These are phyloP conservation scores for Tricholoma matsutake DNA, from an alignment of 768 basidiomycete genomes.

Conservation along the genomic window DNA sequence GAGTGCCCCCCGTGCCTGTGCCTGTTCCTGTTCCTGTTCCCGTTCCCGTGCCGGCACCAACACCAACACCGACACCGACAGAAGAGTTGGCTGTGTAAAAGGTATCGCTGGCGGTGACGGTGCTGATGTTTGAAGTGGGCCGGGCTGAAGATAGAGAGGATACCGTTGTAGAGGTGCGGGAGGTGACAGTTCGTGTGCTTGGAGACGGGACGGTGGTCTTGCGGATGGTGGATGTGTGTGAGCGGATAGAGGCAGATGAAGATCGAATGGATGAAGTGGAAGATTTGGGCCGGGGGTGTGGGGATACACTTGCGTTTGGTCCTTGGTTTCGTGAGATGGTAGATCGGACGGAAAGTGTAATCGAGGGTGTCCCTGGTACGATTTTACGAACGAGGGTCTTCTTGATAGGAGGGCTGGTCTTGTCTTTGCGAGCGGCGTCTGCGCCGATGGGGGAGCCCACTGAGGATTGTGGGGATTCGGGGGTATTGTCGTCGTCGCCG, in stretches of 20 bases:
- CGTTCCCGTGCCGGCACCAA: conserved; percentile 1
- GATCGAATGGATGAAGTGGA: conserved; percentile 34
- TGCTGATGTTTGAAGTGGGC: conserved; percentile 15
- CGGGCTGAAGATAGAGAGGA: conserved; percentile 4
- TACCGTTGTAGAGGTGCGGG: conserved; percentile 13
- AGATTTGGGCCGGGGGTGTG: conserved; percentile 22
- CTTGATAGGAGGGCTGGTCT: conserved; percentile 13
- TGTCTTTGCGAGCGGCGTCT: background rate
- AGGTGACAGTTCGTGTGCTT: conserved; percentile 15
- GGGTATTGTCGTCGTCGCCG: background rate
- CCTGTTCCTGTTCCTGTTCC: too few species aligned
- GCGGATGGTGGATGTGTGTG: conserved; percentile 30
- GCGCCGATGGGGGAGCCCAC: background rate
- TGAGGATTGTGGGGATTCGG: conserved; percentile 1
- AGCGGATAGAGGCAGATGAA: conserved; percentile 18
- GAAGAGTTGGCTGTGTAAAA: conserved; percentile 42
- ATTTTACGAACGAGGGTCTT: conserved; percentile 24
- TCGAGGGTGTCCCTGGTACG: conserved; percentile 3
- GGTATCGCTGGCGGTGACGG: conserved; percentile 19
- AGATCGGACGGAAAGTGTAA: background rate
- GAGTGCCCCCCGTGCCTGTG: background rate
- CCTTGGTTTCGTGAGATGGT: conserved; percentile 1
- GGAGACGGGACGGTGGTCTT: conserved; percentile 18
- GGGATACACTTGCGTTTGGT: background rate
- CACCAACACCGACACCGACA: conserved; percentile 25